phyloP scores from a whole-genome alignment of 345 rosid species.

The Hibiscus tridactylites region DNA sequence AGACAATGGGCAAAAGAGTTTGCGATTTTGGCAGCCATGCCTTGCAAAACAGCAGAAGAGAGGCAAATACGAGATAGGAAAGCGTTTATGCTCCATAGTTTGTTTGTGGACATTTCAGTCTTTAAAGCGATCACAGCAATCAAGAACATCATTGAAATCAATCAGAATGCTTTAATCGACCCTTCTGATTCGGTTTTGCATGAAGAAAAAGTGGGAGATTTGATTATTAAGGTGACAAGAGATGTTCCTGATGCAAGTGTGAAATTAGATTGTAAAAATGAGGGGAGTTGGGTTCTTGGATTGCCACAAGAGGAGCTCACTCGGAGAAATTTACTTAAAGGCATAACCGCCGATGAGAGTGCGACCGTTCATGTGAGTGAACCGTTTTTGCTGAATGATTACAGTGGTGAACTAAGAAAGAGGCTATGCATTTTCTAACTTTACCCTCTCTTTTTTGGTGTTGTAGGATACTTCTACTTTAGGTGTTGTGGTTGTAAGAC shows the following conservation, averaged over 20 bases:
- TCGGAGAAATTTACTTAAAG: slow-evolving; percentile 74
- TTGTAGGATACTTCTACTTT: slow-evolving; percentile 78
- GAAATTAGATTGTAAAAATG: slow-evolving; percentile 58
- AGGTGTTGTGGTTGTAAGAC: slow-evolving; percentile 77
- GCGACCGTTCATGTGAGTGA: slow-evolving; percentile 83
- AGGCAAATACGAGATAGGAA: slow-evolving; percentile 85
- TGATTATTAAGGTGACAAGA: slow-evolving; percentile 55
- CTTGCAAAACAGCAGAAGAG: slow-evolving; percentile 89
- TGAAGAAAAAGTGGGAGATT: slow-evolving; percentile 71
- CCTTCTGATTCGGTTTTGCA: slow-evolving; percentile 22
- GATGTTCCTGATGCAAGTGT: slow-evolving; percentile 62
- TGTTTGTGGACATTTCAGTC: slow-evolving; percentile 78
- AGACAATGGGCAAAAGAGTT: slow-evolving; percentile 82
- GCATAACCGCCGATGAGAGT: slow-evolving; percentile 92
- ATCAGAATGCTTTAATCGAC: slow-evolving; percentile 23
- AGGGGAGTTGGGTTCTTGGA: slow-evolving; percentile 54
- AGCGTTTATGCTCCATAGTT: slow-evolving; percentile 77
- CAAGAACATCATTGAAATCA: slow-evolving; percentile 32
- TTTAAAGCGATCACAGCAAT: slow-evolving; percentile 62
- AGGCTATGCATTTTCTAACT: slow-evolving; percentile 22
- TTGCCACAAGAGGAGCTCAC: slow-evolving; percentile 57
- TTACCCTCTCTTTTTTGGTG: slow-evolving; percentile 9
- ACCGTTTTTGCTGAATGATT: slow-evolving; percentile 16
- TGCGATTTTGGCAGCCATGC: slow-evolving; percentile 85
- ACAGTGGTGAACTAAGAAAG: slow-evolving; percentile 12